phyloP scores from a whole-genome alignment of 2,329 filamentous ascomycete genomes.

The Sporothrix brasiliensis region DNA sequence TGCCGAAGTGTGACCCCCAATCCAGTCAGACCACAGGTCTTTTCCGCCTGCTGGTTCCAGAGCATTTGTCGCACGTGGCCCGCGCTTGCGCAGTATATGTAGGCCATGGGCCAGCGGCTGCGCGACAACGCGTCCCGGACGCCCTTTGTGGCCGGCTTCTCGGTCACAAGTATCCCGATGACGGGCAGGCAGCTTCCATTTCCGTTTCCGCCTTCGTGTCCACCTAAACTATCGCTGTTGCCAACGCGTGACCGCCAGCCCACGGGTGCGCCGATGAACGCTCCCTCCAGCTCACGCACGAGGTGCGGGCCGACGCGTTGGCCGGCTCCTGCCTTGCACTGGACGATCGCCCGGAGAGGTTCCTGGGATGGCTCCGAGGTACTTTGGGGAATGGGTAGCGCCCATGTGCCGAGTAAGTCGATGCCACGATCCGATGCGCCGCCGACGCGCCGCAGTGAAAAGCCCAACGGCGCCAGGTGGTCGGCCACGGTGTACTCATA shows the following conservation, averaged over 20 bases:
- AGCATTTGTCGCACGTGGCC: conserved; percentile 68
- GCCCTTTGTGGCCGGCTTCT: conserved; percentile 73
- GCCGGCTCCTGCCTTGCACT: conserved; percentile 67
- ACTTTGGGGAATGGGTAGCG: conserved; percentile 51
- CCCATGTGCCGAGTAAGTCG: conserved; percentile 74
- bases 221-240: not conserved
- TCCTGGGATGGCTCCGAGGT: not conserved
- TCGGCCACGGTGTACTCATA: conserved; percentile 72
- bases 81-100: conserved; percentile 61
- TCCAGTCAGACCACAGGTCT: conserved; percentile 66
- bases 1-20: conserved; percentile 51
- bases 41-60: conserved; percentile 69
- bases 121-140: conserved; percentile 71
- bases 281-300: conserved; percentile 77
- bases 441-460: conserved; percentile 67
- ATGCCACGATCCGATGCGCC: conserved; percentile 70
- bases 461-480: conserved; percentile 62
- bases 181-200: conserved; percentile 53
- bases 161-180: conserved; percentile 71
- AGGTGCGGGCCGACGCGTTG: conserved; percentile 59
- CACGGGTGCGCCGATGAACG: conserved; percentile 71
- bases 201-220: not conserved
- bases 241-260: conserved; percentile 60
- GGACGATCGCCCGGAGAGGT: conserved; percentile 56
- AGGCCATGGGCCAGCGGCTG: conserved; percentile 72